Evolutionary conservation across 2,329 filamentous ascomycete species (phyloP).

Genomic region (Sporothrix mexicana): DNA sequence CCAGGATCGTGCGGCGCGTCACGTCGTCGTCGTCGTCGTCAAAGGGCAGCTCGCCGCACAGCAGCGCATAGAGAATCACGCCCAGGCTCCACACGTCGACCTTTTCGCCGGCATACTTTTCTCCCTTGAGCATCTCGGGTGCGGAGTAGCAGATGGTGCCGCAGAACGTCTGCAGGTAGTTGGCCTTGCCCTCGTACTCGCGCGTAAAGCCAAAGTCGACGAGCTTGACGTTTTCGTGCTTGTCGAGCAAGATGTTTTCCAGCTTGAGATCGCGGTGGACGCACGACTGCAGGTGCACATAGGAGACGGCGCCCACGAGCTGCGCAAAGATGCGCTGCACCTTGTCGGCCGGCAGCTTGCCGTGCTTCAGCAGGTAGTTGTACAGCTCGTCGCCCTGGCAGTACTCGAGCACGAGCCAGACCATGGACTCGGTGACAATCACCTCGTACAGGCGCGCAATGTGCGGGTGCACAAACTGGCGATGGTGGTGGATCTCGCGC

Average conservation of each 20-base stretch:
- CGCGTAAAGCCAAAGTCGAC: conserved; percentile 98
- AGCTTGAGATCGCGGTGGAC: conserved; percentile 97
- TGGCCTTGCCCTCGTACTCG: conserved; percentile 94
- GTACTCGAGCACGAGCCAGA: conserved; percentile 97
- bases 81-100: conserved; percentile 95
- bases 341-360: conserved; percentile 80
- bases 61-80: conserved; percentile 80
- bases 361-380: conserved; percentile 89
- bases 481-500: conserved; percentile 96
- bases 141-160: conserved; percentile 98
- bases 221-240: conserved; percentile 94
- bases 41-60: conserved; percentile 88
- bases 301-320: conserved; percentile 90
- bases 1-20: conserved; percentile 84
- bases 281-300: conserved; percentile 93
- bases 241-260: conserved; percentile 95
- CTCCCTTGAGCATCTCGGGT: conserved; percentile 96
- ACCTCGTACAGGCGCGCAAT: conserved; percentile 97
- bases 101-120: conserved; percentile 97
- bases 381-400: conserved; percentile 97
- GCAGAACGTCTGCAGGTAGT: conserved; percentile 96
- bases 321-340: conserved; percentile 97
- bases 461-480: conserved; percentile 96
- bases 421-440: conserved; percentile 91
- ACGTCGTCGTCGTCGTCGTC: conserved; percentile 93